Base-by-base conservation (phyloP, 225 moss, liverwort and hornwort species). In the Pleurozium schreberi region DNA sequence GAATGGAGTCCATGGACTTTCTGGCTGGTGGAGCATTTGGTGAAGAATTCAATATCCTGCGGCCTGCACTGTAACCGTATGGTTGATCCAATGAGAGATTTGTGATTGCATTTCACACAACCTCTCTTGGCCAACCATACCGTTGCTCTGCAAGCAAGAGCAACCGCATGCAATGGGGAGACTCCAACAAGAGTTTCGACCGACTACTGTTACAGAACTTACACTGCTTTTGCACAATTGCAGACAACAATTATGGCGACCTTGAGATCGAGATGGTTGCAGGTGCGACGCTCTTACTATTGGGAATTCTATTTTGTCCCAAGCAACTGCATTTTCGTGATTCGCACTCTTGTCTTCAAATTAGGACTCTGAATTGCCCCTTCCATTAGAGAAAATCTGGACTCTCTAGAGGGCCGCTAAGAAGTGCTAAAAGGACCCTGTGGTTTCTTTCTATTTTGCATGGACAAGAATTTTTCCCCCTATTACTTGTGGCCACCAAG, bases 111-210 rank as follows among this genome's bases (percentile, higher is more conserved):
- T 49, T 36, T 65, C 26, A 82, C 50, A 18, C 0, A 36, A 9
- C 0, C 65, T 83, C 83, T 83, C 83, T 65, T 66, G 50, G 66
- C 66, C 83, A 83, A 83, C 65, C 83, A 83, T 66, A 83, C 83
- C 26, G 0, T 7, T 82, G 20, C 15, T 3, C 0, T 5, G 33
- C 6, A 45, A 43, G 33, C 14, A 62, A n/a, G 4, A 45, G 61
- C 28, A 31, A 43, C 33, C 7, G 7, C 38, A 1, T n/a, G n/a
- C n/a, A n/a, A n/a, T n/a, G n/a, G 27, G 26, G 25, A 7, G 18
- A 58, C 79, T 79, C 0, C 79, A 58, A 28, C 79, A 79, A 79
- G 27, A 22, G n/a, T 26, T n/a, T 58, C 1, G 38, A 57, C n/a
- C 1, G 38, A 57, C n/a, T 27, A 58, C n/a, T 57, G 27, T 1